Evolutionary conservation across 208 protist species (phyloP), one percentile per base, ranked within the genome.

Genomic region (Leishmania aethiopica): DNA sequence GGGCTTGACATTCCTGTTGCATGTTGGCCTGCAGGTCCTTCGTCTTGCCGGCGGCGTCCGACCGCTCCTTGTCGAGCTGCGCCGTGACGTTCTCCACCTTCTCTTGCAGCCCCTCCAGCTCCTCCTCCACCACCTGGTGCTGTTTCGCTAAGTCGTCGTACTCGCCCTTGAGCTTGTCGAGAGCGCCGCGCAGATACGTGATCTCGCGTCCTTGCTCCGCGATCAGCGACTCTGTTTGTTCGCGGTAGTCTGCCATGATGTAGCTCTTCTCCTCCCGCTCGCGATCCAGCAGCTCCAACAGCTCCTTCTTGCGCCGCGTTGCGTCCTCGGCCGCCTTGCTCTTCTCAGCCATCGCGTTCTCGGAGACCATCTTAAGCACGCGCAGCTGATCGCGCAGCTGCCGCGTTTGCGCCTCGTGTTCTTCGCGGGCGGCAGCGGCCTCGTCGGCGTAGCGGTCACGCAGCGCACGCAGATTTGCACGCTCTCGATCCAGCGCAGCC

Each of bases 181-280:
- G 79, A 22, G 87, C 84, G 11, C 60, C 72, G n/a, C 92, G 91
- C 79, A 96, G 87, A 15, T 76, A 74, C 2, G 94, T 96, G 73
- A 97, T 96, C 85, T 97, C 93, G 45, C 90, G 86, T 17, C 93
- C 94, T 75, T 97, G 93, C 83, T 97, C 93, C 25, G 89, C 88
- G 72, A 97, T 96, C 70, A 97, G 90, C 59, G 90, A 81, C 86
- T 97, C 93, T 19, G 94, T 97, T 84, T 97, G 91, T 71, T 93
- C 88, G n/a, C 94, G 87, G 83, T 97, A 97, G 79, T 95, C 93
- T 10, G 90, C 92, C 94, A 96, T 96, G 51, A 97, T 96, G 66
- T 89, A 90, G 77, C 90, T 90, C 84, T 97, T 96, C 80, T 97
- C 94, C 76, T 90, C 88, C 17, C 94, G 92, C 85, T 97, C 94